These are phyloP conservation scores for Yueomyces sinensis DNA, from an alignment of 805 yeast genomes.

Conservation along the genomic window DNA sequence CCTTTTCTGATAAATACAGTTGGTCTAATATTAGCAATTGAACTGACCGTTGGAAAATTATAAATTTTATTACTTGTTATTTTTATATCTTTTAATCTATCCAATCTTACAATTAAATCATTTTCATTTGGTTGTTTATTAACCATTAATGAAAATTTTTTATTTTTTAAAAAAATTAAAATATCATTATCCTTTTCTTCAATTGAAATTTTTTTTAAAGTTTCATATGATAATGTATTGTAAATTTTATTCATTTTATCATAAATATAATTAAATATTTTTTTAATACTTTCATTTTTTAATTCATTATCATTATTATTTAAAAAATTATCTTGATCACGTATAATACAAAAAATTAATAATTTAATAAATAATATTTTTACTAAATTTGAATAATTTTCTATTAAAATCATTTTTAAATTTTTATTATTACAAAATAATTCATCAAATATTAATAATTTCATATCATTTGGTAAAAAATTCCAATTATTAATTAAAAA, in stretches of 20 bases:
- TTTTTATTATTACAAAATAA: constrained; percentile 4
- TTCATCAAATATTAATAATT: constrained; percentile 2
- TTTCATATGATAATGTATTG: too few relatives aligned
- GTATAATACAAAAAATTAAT: constrained; percentile 8
- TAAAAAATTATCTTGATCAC: background rate
- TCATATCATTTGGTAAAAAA: constrained; percentile 7
- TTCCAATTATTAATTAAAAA: constrained; percentile 21
- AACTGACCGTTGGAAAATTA: constrained; percentile 8
- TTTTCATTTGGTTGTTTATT: constrained; percentile 6
- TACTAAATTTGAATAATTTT: constrained; percentile 6
- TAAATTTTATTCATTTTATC: background rate
- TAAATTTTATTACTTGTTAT: constrained; percentile 1
- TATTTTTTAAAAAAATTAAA: constrained; percentile 15
- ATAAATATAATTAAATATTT: too few relatives aligned
- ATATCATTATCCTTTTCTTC: constrained; percentile 2
- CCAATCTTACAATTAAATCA: constrained; percentile 6
- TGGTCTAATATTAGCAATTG: constrained; percentile 10
- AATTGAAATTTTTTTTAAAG: background rate
- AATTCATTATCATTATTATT: background rate
- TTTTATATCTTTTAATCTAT: constrained; percentile 3
- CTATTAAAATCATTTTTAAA: constrained; percentile 9
- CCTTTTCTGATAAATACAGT: constrained; percentile 9
- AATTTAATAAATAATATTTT: constrained; percentile 9
- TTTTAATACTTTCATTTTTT: background rate
- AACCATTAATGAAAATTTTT: constrained; percentile 11